phyloP scores from a whole-genome alignment of 345 rosid species.

The Heritiera littoralis region DNA sequence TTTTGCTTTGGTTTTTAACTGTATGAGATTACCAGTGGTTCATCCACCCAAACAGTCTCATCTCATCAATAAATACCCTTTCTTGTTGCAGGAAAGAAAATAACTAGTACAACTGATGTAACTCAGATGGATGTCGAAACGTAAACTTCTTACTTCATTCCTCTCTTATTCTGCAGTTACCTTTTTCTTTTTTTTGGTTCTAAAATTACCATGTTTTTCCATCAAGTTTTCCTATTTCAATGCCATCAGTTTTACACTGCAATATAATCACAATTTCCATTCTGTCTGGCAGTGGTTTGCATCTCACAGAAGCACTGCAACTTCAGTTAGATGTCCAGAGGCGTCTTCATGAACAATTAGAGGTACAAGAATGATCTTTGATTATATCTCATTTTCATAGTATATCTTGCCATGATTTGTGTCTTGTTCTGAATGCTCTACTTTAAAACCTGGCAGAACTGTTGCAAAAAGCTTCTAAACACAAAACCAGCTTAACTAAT shows the following conservation, averaged over 20 bases:
- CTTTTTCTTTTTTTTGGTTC: not conserved
- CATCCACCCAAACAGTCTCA: not conserved
- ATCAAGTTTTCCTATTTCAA: not conserved
- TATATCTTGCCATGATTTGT: not conserved
- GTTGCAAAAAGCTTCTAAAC: not conserved
- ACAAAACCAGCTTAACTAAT: no score
- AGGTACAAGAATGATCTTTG: slow-evolving; percentile 42
- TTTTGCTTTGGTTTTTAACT: not conserved
- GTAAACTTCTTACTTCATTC: slow-evolving; percentile 31
- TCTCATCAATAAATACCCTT: slow-evolving; percentile 6
- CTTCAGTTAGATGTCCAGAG: slow-evolving; percentile 85
- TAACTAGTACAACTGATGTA: slow-evolving; percentile 37
- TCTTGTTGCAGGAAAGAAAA: slow-evolving; percentile 58
- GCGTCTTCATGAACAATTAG: slow-evolving; percentile 91
- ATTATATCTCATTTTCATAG: not conserved
- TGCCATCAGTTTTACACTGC: not conserved
- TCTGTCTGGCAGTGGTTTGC: slow-evolving; percentile 54
- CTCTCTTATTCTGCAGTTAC: not conserved
- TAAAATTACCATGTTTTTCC: not conserved
- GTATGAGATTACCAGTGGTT: not conserved
- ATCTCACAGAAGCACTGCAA: slow-evolving; percentile 74
- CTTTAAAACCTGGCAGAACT: not conserved
- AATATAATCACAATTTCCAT: not conserved
- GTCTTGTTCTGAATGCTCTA: not conserved
- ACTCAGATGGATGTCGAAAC: slow-evolving; percentile 54